Conservation (phyloP, 1,284 basidiomycete species). For the Ceratobasidium theobromae region DNA sequence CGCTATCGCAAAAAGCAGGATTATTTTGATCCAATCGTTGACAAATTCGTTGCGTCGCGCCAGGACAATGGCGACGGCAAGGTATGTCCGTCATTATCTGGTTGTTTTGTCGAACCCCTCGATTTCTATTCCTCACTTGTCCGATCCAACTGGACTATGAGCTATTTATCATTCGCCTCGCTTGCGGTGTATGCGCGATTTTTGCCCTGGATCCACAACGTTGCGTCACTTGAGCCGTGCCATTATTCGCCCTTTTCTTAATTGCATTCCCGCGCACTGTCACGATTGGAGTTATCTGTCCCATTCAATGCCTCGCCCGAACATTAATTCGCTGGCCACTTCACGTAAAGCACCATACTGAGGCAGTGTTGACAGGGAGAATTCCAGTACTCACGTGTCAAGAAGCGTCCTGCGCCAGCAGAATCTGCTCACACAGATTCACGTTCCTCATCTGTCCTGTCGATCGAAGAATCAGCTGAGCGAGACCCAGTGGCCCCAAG, state of each 20-base stretch:
- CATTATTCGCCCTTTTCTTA: too few species aligned
- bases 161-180: slow-evolving; percentile 3
- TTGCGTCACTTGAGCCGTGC: neutral
- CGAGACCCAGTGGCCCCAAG: neutral
- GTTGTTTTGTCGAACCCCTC: neutral
- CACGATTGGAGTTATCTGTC: too few species aligned
- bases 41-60: slow-evolving; percentile 42
- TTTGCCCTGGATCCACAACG: neutral
- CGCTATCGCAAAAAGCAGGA: slow-evolving; percentile 76
- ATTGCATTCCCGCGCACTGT: neutral
- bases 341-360: neutral
- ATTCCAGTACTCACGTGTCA: slow-evolving; percentile 20
- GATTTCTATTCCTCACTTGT: neutral
- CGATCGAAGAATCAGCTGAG: neutral
- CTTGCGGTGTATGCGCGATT: slow-evolving; percentile 17
- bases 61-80: slow-evolving; percentile 20
- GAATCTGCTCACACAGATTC: neutral
- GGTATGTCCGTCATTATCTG: slow-evolving; percentile 6
- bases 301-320: too few species aligned
- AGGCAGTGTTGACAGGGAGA: slow-evolving; percentile 10
- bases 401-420: slow-evolving; percentile 6
- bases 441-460: neutral
- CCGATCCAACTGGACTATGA: slow-evolving; percentile 3
- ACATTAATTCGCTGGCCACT: too few species aligned
- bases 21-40: slow-evolving; percentile 63